Conservation (phyloP, 306 rosid genomes). For the Abrus pulchellus region DNA sequence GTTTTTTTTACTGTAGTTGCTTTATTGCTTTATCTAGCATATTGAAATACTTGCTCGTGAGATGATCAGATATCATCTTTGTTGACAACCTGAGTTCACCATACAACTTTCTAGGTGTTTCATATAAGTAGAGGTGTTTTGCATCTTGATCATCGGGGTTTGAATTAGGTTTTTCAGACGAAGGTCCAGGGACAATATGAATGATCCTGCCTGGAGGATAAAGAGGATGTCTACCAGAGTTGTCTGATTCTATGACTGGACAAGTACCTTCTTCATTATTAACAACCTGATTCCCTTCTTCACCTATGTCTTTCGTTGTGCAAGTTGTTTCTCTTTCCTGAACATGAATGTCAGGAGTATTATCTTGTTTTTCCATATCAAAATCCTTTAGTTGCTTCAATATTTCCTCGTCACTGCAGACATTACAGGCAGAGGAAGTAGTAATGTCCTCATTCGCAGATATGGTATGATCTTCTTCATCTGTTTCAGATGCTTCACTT, state of each 20-base stretch:
- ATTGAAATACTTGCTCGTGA: neutral
- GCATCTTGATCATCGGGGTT: neutral
- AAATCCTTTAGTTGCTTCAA: too few species aligned
- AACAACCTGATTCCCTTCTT: neutral
- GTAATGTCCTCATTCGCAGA: too few species aligned
- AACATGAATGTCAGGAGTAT: too few species aligned
- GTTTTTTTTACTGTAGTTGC: too few species aligned
- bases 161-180: neutral
- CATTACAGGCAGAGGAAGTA: too few species aligned
- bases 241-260: neutral
- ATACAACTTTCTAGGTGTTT: neutral
- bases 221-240: neutral
- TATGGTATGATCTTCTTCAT: too few species aligned
- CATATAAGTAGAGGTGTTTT: neutral
- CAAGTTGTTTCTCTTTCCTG: too few species aligned
- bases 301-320: too few species aligned
- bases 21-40: neutral
- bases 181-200: neutral
- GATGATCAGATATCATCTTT: neutral
- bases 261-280: neutral
- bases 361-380: too few species aligned
- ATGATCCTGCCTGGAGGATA: slow-evolving; percentile 14
- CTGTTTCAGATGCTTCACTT: too few species aligned
- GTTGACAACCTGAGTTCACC: neutral
- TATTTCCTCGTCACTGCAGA: too few species aligned